Percentiles rank a stretch among this genome's conserved stretches.
phyloP scores from a whole-genome alignment of 371 early-diverging fungal genomes.

The Mortierella sp. region DNA sequence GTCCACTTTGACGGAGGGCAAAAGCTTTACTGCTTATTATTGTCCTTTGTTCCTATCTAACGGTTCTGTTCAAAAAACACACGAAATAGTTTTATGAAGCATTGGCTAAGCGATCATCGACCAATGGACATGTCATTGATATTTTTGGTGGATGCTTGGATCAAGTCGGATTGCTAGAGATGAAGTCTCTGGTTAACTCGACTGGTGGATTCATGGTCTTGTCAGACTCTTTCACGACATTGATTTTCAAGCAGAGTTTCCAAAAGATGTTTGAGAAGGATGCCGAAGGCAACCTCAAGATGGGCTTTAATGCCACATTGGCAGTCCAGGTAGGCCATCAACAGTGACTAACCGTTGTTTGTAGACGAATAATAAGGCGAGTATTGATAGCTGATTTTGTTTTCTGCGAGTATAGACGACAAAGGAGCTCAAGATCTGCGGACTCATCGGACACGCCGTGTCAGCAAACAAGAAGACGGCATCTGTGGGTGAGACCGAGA shows the following conservation, averaged over 20 bases:
- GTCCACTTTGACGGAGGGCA: no score
- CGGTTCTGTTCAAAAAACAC: no score
- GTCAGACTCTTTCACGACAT: slow-evolving; percentile 96
- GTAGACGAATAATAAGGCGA: background rate
- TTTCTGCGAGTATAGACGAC: slow-evolving; percentile 73
- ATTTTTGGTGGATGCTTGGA: slow-evolving; percentile 95
- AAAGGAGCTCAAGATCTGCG: slow-evolving; percentile 94
- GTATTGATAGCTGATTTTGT: background rate
- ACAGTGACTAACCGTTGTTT: background rate
- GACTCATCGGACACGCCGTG: slow-evolving; percentile 95
- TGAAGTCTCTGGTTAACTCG: slow-evolving; percentile 92
- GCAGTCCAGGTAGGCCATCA: slow-evolving; percentile 95
- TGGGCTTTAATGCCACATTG: slow-evolving; percentile 98
- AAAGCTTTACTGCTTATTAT: no score
- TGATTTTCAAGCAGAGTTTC: slow-evolving; percentile 97
- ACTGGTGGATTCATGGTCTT: slow-evolving; percentile 98
- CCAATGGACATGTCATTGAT: slow-evolving; percentile 88
- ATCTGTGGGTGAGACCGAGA: slow-evolving; percentile 96
- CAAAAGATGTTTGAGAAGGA: slow-evolving; percentile 93
- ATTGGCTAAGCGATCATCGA: slow-evolving; percentile 89
- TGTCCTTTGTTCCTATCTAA: no score
- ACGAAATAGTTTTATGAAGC: slow-evolving; percentile 96
- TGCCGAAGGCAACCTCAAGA: slow-evolving; percentile 85
- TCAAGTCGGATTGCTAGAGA: slow-evolving; percentile 97
- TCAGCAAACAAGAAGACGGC: slow-evolving; percentile 91